Evolutionary conservation across 2,329 filamentous ascomycete genomes (phyloP), one percentile per base, ranked within the genome.

Genomic region (Scytalidium sp.): DNA sequence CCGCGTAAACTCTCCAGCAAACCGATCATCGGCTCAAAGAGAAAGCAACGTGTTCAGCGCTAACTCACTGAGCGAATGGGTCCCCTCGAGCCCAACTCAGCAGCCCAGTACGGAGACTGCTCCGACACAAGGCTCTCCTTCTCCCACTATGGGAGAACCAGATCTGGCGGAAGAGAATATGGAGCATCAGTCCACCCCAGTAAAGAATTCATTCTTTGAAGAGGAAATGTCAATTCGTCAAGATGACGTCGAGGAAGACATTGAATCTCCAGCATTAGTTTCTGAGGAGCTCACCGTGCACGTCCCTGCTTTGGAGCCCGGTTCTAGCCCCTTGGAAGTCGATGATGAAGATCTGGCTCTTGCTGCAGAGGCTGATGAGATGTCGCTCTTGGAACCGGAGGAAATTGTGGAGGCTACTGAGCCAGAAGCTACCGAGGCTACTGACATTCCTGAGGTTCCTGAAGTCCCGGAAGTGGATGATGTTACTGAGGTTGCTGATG

Each of bases 31-130:
- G 22, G 44, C 51, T 7, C 45, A 36, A 10, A 50, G 41, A 39
- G 53, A 54, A 15, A 36, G 32, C 13, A 36, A 36, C 15, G 4
- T 36, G 17, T 36, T 36, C 13, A n/a, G 15, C 17, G 81, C 81
- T 3, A 71, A 78, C 32, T 78, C 85, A 58, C 69, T 89, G 3
- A 76, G 72, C 51, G 74, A 76, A 20, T 90, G 87, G 86, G 76
- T 77, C 55, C 74, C 84, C 1, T 73, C 73, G 20, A 87, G 80
- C 55, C 81, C 83, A 2, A 36, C 25, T 7, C 7, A 27, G 25
- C 11, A 13, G 11, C 15, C 19, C 42, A 22, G 11, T 15, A 21
- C 15, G 20, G 11, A 27, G 15, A 19, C 20, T 32, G 32, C 17
- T 46, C 13, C 41, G 8, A 29, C 21, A n/a, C 2, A 47, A 46